phyloP scores from a whole-genome alignment of 192 early-diverging fungal genomes.

The Allomyces arbusculus region DNA sequence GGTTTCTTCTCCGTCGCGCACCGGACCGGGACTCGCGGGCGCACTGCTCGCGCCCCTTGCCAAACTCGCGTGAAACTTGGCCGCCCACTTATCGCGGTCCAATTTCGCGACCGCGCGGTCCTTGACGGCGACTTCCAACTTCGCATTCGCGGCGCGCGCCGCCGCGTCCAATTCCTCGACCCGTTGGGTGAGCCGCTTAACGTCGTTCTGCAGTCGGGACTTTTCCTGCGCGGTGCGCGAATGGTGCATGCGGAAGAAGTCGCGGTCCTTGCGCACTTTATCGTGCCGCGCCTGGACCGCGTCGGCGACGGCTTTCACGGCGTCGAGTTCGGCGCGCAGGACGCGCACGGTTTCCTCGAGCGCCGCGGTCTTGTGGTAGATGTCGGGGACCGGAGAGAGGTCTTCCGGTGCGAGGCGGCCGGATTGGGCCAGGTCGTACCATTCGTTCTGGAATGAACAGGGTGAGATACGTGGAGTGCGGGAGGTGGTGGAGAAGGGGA shows the following conservation, averaged over 20 bases:
- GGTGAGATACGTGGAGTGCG: background rate
- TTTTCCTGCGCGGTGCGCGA: constrained; percentile 38
- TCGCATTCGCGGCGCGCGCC: constrained; percentile 13
- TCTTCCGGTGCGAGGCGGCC: constrained; percentile 22
- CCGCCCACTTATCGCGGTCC: constrained; percentile 16
- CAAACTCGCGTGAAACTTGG: no score
- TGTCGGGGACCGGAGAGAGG: constrained; percentile 25
- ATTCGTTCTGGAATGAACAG: constrained; percentile 22
- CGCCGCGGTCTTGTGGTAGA: constrained; percentile 9
- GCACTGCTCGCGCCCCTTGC: no score
- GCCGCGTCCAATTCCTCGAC: constrained; percentile 24
- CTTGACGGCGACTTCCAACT: constrained; percentile 34
- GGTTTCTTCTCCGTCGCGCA: no score
- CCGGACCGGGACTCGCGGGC: no score
- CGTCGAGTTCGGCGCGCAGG: background rate
- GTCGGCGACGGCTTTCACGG: constrained; percentile 27
- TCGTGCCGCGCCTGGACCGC: constrained; percentile 23
- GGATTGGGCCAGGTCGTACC: constrained; percentile 32
- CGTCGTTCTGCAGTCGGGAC: constrained; percentile 20
- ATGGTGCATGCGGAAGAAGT: constrained; percentile 41
- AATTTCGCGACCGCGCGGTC: constrained; percentile 34
- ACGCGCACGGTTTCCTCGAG: no score
- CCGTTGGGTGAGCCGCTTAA: constrained; percentile 31
- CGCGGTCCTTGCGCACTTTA: constrained; percentile 30
- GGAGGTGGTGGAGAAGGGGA: background rate